phyloP scores from a whole-genome alignment of 2,329 filamentous ascomycete genomes.

The Zasmidium citrigriseum region DNA sequence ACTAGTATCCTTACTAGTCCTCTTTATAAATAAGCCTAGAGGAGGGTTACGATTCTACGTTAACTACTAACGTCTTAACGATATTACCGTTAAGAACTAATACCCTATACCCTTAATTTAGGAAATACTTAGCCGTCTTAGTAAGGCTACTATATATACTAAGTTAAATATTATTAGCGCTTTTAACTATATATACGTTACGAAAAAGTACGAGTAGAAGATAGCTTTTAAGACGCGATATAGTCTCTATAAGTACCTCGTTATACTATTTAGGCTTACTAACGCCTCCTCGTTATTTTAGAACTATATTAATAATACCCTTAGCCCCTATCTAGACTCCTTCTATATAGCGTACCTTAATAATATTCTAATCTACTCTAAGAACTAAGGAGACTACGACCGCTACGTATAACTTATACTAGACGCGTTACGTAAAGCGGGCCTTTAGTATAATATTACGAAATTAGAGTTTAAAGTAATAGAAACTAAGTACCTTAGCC shows the following conservation, averaged over 20 bases:
- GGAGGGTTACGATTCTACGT: conserved; percentile 17
- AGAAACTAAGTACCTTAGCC: conserved; percentile 31
- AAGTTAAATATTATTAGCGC: background rate
- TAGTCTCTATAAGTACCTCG: background rate
- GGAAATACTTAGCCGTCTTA: no score
- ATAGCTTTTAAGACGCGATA: conserved; percentile 4
- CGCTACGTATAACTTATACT: conserved; percentile 27
- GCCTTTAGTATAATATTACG: conserved; percentile 10
- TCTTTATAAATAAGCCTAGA: background rate
- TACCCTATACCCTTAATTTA: no score
- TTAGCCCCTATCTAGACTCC: conserved; percentile 28
- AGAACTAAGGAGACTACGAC: conserved; percentile 29
- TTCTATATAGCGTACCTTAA: conserved; percentile 27
- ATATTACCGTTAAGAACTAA: no score
- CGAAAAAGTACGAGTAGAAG: conserved; percentile 1
- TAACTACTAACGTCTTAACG: no score
- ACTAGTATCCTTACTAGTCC: background rate
- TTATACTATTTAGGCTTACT: background rate
- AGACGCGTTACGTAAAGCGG: conserved; percentile 2
- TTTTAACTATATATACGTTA: background rate
- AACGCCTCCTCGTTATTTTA: background rate
- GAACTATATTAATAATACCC: background rate
- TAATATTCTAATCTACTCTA: conserved; percentile 31
- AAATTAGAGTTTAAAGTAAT: conserved; percentile 20
- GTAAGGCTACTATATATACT: no score